Base-by-base conservation (phyloP, 306 rosid genomes). In the Potentilla sterilis region DNA sequence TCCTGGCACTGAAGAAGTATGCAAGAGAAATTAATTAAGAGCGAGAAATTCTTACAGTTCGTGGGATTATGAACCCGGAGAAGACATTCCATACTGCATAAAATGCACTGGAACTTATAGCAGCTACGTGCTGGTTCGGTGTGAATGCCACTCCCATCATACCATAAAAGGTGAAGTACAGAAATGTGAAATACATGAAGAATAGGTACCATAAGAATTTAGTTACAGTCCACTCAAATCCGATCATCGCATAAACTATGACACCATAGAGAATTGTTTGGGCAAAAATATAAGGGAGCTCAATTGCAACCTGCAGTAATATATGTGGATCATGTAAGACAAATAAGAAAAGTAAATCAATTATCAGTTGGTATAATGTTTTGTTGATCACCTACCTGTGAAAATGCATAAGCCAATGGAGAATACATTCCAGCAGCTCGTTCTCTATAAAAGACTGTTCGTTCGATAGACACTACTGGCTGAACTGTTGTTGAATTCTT, bases 341-440 rank as follows among this genome's bases (percentile, higher is more conserved):
- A 41, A 9, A 8, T 5, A 57, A 5, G 46, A n/a, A 28, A 40
- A 72, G 11, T 13, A 54, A 15, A n/a, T 59, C 61, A 13, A 14
- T 11, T 12, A 4, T 10, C 28, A 54, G 13, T 52, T 41, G 12
- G 51, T 7, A n/a, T 22, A 38, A 52, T 54, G 48, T 72, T 3
- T 1, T 37, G 24, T 7, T 7, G 59, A 40, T 77, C 77, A 77
- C 85, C 76, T 87, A 77, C 90, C 85, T 87, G 90, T 40, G 81
- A 79, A 75, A 82, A 67, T 58, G 86, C 86, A 78, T 87, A 87
- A 13, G 90, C 73, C 21, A 87, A 73, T 41, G 88, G 69, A 46
- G 90, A 77, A 52, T 87, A 87, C 88, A 82, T 87, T 78, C 90
- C 83, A 5, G 90, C 88, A 10, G 86, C 85, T 37, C 77, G 79